Evolutionary conservation across 805 yeast genomes (phyloP), one percentile per base, ranked within the genome.

Genomic region (Wickerhamomyces strasburgensis): DNA sequence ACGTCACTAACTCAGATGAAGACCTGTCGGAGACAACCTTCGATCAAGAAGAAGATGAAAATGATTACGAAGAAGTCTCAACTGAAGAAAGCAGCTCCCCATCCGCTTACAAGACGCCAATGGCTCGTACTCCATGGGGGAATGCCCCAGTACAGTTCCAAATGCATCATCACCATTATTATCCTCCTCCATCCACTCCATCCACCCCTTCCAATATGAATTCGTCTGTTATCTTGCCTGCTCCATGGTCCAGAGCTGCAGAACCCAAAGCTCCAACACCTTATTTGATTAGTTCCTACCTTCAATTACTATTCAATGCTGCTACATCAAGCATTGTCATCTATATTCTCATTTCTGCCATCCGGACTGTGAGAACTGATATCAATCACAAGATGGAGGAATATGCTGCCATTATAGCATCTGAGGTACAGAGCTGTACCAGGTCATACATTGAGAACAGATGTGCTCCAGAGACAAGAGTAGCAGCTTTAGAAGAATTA

Each of bases 211-310:
- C 17, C 19, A 31, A 34, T 6, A 44, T 39, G 7, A 41, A 47
- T 21, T 31, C 42, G 4, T 26, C 34, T n/a, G 34, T 46, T 3
- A 37, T 49, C 1, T 59, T 80, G 23, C 86, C 86, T 1, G 61
- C 63, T 3, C 84, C 85, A 0, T 79, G 85, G 85, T 70, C 74
- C 5, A 39, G 63, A 6, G 49, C 58, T 6, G 72, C 78, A 4
- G 51, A 61, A 10, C 84, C 86, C 3, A 64, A 61, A 14, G 75
- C 72, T 21, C 69, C 68, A 40, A 57, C 66, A 0, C 75, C 83
- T 6, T 82, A 82, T 49, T 52, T 75, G 19, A 51, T 80, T 8
- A 68, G 80, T 8, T 75, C 88, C 11, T 79, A 80, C 47, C 53
- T 80, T 24, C 89, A 82, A 55, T 47, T 80, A 7, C 32, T 67